Percentiles rank a stretch among this genome's conserved stretches.
These are phyloP conservation scores for Chaetomium globosum DNA, from an alignment of 2,329 filamentous ascomycete genomes.

Conservation along the genomic window DNA sequence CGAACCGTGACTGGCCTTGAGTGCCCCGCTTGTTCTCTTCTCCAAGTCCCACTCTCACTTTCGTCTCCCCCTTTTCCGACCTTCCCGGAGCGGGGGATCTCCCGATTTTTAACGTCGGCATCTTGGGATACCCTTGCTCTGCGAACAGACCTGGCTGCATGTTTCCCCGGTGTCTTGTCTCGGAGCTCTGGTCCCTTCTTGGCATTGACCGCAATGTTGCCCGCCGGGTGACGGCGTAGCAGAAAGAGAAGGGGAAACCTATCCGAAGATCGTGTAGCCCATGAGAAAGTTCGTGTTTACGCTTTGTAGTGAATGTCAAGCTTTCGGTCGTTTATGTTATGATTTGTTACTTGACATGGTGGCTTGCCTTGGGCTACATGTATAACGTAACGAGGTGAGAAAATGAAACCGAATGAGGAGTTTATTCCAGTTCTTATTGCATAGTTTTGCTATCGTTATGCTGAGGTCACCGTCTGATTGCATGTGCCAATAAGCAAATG, in stretches of 20 bases:
- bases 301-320: too few species aligned
- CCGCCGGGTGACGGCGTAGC: background rate
- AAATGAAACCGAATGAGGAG: background rate
- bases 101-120: background rate
- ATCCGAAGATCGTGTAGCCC: too few species aligned
- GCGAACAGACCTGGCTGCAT: constrained; percentile 8
- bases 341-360: background rate
- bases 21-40: constrained; percentile 12
- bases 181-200: constrained; percentile 23
- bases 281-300: too few species aligned
- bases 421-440: background rate
- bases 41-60: background rate
- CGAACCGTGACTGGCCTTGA: constrained; percentile 21
- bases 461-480: background rate
- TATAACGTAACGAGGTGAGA: background rate
- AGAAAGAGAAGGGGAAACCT: background rate
- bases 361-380: background rate
- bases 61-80: background rate
- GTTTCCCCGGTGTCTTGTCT: constrained; percentile 23
- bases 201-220: constrained; percentile 9
- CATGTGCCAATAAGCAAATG: background rate
- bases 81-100: constrained; percentile 15
- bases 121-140: background rate
- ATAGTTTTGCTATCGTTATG: background rate
- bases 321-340: too few species aligned